Base-by-base conservation (phyloP, 164 flowering plant genomes). In the Pachysandra terminalis region DNA sequence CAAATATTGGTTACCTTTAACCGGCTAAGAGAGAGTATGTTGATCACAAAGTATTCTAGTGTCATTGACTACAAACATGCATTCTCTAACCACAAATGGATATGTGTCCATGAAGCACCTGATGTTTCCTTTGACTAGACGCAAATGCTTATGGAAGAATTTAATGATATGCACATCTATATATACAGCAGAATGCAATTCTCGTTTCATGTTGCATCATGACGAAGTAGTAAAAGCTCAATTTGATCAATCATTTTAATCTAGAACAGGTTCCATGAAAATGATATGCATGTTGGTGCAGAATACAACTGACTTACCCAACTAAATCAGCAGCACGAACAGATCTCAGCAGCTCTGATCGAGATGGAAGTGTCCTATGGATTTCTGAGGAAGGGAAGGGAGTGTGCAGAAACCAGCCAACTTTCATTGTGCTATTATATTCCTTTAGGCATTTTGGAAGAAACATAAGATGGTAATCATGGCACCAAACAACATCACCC, bases 351-450 rank as follows among this genome's bases (percentile, higher is more conserved):
- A 94, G 79, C 67, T 94, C 98, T 21, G 96, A 88, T 53, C 98
- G 85, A 57, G 98, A 91, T 49, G 98, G 98, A 67, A 94, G 73
- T 19, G 96, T 94, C 73, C 96, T 80, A 68, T 90, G 92, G 64
- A 94, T 91, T 77, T 91, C 97, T 22, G 97, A 93, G 52, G 98
- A 93, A 56, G 98, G 98, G 68, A 93, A 93, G 1, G 97, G 97
- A 7, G 97, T 93, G 73, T 93, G 97, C 58, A 91, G 96, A 80
- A 93, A 93, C 98, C 97, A 93, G 32, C 98, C 97, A 74, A 93
- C 98, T 87, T 89, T 91, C 96, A 91, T 91, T n/a, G 68, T 62
- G 68, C 71, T 80, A 77, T 91, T 87, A 65, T 87, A 66, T 56
- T 87, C 85, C 78, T 93, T 93, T 0, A 93, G 79, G 82, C 85